Evolutionary conservation across 1,284 basidiomycete species (phyloP).

Genomic region (Cutaneotrichosporon sp.): DNA sequence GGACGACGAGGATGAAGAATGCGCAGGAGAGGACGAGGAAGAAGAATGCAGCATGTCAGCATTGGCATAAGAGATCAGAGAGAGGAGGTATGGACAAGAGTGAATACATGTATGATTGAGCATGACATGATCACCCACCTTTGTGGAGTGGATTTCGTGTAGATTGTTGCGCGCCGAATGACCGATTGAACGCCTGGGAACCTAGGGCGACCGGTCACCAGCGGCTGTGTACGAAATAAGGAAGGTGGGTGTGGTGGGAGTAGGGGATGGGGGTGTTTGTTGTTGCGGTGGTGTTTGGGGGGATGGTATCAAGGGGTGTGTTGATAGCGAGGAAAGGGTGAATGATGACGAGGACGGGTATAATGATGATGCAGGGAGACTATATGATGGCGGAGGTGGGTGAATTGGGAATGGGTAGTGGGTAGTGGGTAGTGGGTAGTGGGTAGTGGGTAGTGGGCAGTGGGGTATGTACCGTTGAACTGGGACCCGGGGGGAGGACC

Average conservation of each 20-base stretch:
- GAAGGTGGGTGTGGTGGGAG: neutral
- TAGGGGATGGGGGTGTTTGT: neutral
- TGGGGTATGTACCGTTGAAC: no score
- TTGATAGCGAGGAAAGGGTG: neutral
- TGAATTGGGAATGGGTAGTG: neutral
- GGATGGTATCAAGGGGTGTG: no score
- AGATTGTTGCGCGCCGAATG: slow-evolving; percentile 9
- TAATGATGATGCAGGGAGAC: slow-evolving; percentile 3
- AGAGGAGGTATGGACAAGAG: neutral
- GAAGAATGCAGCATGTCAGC: slow-evolving; percentile 8
- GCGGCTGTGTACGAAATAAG: neutral
- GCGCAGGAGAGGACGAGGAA: slow-evolving; percentile 3
- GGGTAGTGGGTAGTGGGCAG: no score
- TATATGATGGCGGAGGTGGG: neutral
- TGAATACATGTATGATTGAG: slow-evolving; percentile 7
- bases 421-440: neutral
- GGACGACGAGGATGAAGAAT: neutral
- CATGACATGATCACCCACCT: slow-evolving; percentile 18
- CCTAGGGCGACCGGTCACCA: slow-evolving; percentile 7
- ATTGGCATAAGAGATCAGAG: slow-evolving; percentile 2
- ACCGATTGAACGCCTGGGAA: slow-evolving; percentile 7
- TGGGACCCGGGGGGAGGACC: no score
- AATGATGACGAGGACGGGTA: neutral
- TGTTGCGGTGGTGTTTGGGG: neutral
- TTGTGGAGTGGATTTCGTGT: no score